These are phyloP conservation scores for Saposhnikovia divaricata DNA, from an alignment of 129 eudicot species.

Conservation along the genomic window DNA sequence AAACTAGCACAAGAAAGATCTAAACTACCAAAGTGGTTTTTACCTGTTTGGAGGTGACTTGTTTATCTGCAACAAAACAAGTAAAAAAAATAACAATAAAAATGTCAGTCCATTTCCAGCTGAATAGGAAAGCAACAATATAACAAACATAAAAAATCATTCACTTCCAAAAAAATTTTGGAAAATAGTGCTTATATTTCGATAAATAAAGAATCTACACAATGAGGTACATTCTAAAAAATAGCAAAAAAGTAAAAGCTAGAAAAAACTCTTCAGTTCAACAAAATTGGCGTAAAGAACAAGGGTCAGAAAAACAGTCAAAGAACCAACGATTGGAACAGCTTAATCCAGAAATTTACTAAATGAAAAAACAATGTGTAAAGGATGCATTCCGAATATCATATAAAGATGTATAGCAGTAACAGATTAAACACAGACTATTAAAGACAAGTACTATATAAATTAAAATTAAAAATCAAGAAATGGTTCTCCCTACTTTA, in stretches of 20 bases:
- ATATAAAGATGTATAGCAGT: background rate
- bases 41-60: conserved; percentile 3
- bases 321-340: no score
- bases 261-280: background rate
- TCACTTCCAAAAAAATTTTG: background rate
- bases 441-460: background rate
- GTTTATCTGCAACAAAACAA: background rate
- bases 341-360: background rate
- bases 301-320: no score
- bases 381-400: background rate
- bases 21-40: background rate
- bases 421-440: background rate
- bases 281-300: background rate
- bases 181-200: background rate
- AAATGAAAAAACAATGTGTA: background rate
- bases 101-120: background rate
- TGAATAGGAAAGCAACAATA: background rate
- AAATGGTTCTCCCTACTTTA: background rate
- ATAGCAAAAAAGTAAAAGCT: background rate
- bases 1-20: background rate
- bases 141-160: background rate
- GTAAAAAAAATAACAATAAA: background rate
- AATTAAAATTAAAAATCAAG: background rate
- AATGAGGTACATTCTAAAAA: background rate
- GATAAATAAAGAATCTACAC: background rate